Conservation (phyloP, 495 filamentous ascomycete genomes). For the Penicillium diatomitis region DNA sequence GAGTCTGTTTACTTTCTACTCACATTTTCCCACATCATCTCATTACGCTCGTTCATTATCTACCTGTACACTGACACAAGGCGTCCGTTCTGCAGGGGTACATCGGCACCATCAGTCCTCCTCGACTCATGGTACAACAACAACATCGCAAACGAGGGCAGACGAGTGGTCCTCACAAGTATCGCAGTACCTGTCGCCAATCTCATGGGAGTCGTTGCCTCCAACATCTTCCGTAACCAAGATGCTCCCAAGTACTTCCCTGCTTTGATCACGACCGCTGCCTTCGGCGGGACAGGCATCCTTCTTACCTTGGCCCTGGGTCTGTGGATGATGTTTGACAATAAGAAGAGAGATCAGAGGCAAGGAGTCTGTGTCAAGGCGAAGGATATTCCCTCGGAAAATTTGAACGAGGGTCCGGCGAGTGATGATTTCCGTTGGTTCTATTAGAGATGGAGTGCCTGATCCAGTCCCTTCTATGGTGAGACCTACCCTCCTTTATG, state of each 20-base stretch:
- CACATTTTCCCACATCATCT: too few species aligned
- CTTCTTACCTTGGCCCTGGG: slow-evolving; percentile 50
- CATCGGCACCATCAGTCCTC: slow-evolving; percentile 44
- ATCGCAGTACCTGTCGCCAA: slow-evolving; percentile 70
- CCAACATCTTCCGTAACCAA: slow-evolving; percentile 63
- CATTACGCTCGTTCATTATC: neutral
- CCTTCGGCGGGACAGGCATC: slow-evolving; percentile 58
- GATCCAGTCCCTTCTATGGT: too few species aligned
- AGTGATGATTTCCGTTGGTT: slow-evolving; percentile 67
- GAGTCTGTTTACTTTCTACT: neutral
- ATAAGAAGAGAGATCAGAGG: slow-evolving; percentile 49
- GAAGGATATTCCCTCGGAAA: slow-evolving; percentile 58
- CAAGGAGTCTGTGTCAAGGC: slow-evolving; percentile 54
- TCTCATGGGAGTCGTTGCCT: slow-evolving; percentile 68
- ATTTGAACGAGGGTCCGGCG: slow-evolving; percentile 57
- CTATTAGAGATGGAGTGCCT: slow-evolving; percentile 16
- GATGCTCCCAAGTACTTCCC: slow-evolving; percentile 69
- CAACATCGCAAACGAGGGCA: slow-evolving; percentile 68
- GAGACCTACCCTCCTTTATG: too few species aligned
- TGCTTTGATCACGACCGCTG: slow-evolving; percentile 62
- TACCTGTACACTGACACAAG: neutral
- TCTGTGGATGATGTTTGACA: slow-evolving; percentile 62
- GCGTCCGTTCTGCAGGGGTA: slow-evolving; percentile 26
- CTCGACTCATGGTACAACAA: slow-evolving; percentile 65
- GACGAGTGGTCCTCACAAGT: slow-evolving; percentile 60